Percentiles rank a stretch among this genome's conserved stretches.
Evolutionary conservation across 2,329 filamentous ascomycete species (phyloP).

Genomic region (Curvularia hawaiiensis): DNA sequence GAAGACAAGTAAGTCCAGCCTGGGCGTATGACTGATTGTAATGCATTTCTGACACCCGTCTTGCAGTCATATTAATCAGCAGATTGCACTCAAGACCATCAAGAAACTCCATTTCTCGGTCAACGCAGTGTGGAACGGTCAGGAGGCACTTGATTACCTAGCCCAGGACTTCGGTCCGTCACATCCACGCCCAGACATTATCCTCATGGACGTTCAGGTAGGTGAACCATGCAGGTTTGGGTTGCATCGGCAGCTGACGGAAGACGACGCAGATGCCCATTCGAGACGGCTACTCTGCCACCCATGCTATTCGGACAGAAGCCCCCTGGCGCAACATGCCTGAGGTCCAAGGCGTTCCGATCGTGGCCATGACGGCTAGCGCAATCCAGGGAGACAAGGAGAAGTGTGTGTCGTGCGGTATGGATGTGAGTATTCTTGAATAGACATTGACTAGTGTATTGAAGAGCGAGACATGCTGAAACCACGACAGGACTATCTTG

Average conservation of each 20-base stretch:
- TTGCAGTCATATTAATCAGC: conserved; percentile 66
- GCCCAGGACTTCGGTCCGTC: conserved; percentile 56
- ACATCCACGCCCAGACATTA: conserved; percentile 69
- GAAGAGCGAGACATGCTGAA: conserved; percentile 25
- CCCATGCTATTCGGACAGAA: conserved; percentile 72
- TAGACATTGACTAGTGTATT: conserved; percentile 10
- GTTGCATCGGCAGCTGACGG: conserved; percentile 2
- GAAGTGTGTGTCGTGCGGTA: conserved; percentile 72
- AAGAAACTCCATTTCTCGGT: conserved; percentile 74
- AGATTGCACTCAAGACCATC: conserved; percentile 77
- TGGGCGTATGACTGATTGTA: background rate
- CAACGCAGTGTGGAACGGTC: conserved; percentile 75
- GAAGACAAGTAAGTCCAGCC: conserved; percentile 72
- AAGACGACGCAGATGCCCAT: conserved; percentile 48
- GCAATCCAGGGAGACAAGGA: conserved; percentile 78
- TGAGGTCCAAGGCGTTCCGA: conserved; percentile 65
- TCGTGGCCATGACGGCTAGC: conserved; percentile 82
- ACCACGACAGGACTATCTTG: conserved; percentile 38
- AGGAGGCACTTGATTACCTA: conserved; percentile 78
- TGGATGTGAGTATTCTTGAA: conserved; percentile 59
- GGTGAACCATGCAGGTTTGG: conserved; percentile 41
- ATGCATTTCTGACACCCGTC: conserved; percentile 9
- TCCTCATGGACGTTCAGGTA: conserved; percentile 81
- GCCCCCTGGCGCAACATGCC: conserved; percentile 66
- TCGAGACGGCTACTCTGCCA: conserved; percentile 78